Conservation (phyloP, 306 rosid genomes). For the Coriaria nepalensis region DNA sequence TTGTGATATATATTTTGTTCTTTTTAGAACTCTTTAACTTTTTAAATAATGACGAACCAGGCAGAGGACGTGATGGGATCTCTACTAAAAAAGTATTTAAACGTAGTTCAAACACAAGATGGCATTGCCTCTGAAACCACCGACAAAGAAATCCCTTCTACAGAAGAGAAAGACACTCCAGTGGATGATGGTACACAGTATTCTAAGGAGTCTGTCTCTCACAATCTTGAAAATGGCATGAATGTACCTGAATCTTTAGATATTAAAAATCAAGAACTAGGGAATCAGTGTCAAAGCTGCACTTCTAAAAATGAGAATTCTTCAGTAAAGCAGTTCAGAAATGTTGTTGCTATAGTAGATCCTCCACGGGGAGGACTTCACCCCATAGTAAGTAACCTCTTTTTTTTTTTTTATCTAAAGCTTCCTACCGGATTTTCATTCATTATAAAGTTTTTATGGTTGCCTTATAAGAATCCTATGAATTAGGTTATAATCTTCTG, state of each 20-base stretch:
- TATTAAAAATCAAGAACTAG: conserved; percentile 23
- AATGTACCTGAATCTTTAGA: conserved; percentile 25
- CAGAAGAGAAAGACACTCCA: conserved; percentile 16
- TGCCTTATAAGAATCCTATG: background rate
- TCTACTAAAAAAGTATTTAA: conserved; percentile 59
- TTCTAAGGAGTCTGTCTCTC: conserved; percentile 20
- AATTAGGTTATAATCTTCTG: conserved; percentile 1
- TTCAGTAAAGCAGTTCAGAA: conserved; percentile 34
- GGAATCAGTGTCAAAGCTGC: conserved; percentile 23
- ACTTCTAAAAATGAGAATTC: conserved; percentile 32
- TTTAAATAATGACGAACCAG: conserved; percentile 40
- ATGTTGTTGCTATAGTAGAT: conserved; percentile 91
- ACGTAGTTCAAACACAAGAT: conserved; percentile 32
- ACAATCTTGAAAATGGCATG: conserved; percentile 32
- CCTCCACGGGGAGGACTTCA: conserved; percentile 97
- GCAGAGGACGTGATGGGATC: conserved; percentile 95
- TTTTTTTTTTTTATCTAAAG: background rate
- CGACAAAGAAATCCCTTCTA: conserved; percentile 15
- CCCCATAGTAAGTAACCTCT: conserved; percentile 64
- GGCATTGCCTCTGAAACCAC: conserved; percentile 22
- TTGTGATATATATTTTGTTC: too few species aligned
- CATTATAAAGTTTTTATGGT: background rate
- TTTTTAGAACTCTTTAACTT: too few species aligned
- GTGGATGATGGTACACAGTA: conserved; percentile 8
- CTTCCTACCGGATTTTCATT: background rate